Evolutionary conservation across 495 filamentous ascomycete genomes (phyloP).

Genomic region (Apodospora peruviana): DNA sequence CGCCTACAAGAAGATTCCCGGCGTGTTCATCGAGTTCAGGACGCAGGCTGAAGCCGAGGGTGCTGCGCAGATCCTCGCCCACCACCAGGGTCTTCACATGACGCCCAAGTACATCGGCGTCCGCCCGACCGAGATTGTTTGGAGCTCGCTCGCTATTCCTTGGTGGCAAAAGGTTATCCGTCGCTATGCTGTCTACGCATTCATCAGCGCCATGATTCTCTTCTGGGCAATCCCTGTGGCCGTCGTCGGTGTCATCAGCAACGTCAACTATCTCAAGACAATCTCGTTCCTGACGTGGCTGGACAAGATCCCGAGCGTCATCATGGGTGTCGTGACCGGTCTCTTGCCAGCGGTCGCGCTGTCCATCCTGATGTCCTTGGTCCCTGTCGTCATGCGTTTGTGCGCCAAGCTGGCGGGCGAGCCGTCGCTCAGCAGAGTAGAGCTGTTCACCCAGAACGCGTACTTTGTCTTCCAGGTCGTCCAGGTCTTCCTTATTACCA

Average conservation of each 20-base stretch:
- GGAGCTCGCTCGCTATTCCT: conserved; percentile 77
- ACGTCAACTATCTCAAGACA: conserved; percentile 62
- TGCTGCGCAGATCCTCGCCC: conserved; percentile 79
- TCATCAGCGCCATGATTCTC: conserved; percentile 74
- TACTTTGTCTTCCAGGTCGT: conserved; percentile 96
- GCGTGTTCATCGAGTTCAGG: conserved; percentile 87
- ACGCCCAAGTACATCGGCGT: conserved; percentile 85
- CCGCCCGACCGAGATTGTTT: conserved; percentile 80
- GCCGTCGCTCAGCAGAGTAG: conserved; percentile 70
- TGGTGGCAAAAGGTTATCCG: conserved; percentile 85
- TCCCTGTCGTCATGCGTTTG: conserved; percentile 78
- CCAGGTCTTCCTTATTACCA: conserved; percentile 89
- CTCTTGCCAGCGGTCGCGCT: conserved; percentile 76
- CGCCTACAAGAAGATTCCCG: conserved; percentile 59
- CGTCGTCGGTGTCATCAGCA: conserved; percentile 80
- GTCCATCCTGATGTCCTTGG: conserved; percentile 79
- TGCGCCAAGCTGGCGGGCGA: conserved; percentile 73
- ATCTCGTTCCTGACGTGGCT: conserved; percentile 73
- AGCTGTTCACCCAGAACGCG: conserved; percentile 81
- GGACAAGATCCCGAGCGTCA: conserved; percentile 56
- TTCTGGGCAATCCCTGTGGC: conserved; percentile 96
- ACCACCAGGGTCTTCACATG: conserved; percentile 90
- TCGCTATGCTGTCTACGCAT: conserved; percentile 59
- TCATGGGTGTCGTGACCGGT: conserved; percentile 80
- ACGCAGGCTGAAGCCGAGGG: conserved; percentile 76